phyloP scores from a whole-genome alignment of 2,329 filamentous ascomycete species.

The Exophiala bonariae region DNA sequence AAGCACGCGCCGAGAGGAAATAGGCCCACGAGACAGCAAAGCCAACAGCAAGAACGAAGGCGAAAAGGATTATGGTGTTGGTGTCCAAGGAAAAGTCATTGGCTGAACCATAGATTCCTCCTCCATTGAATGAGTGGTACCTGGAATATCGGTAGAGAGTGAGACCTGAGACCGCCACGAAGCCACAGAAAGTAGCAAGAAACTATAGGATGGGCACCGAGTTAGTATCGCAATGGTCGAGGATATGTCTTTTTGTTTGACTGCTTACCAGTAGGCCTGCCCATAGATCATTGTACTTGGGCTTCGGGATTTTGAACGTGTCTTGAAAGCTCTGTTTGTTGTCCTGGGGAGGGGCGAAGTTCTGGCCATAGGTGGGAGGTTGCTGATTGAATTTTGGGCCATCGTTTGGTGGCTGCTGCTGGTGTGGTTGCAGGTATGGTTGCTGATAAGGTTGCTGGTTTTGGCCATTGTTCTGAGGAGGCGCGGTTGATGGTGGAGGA shows the following conservation, averaged over 20 bases:
- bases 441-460: slow-evolving; percentile 12
- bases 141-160: slow-evolving; percentile 71
- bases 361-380: slow-evolving; percentile 41
- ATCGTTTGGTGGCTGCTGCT: slow-evolving; percentile 16
- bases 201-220: too few species aligned
- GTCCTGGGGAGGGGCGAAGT: slow-evolving; percentile 38
- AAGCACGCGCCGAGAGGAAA: slow-evolving; percentile 70
- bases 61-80: slow-evolving; percentile 84
- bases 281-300: slow-evolving; percentile 92
- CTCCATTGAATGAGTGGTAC: slow-evolving; percentile 64
- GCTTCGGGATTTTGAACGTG: slow-evolving; percentile 75
- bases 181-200: slow-evolving; percentile 70
- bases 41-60: slow-evolving; percentile 72
- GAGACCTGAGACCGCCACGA: slow-evolving; percentile 72
- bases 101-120: slow-evolving; percentile 69
- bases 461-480: slow-evolving; percentile 16
- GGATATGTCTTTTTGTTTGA: too few species aligned
- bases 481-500: slow-evolving; percentile 9
- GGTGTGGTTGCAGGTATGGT: slow-evolving; percentile 11
- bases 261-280: slow-evolving; percentile 70
- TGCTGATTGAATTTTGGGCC: slow-evolving; percentile 23
- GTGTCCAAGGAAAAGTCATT: slow-evolving; percentile 72
- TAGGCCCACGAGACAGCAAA: slow-evolving; percentile 76
- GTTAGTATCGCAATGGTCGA: too few species aligned
- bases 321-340: slow-evolving; percentile 68